Conservation (phyloP, 345 rosid species). For the Psidium friedrichsthalianum region DNA sequence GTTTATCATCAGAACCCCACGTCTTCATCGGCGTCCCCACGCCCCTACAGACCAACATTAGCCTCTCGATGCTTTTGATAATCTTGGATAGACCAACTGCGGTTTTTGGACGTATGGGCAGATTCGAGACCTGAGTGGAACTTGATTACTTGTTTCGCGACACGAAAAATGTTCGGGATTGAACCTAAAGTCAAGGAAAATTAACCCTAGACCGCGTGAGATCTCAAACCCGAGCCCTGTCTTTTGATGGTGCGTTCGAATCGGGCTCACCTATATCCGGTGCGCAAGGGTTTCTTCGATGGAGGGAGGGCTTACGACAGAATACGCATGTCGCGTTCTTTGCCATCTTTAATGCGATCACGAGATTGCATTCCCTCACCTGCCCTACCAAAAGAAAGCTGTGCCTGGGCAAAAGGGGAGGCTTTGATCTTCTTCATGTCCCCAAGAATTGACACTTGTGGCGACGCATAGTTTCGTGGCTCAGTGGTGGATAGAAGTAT, state of each 20-base stretch:
- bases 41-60: not conserved
- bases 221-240: fast-evolving
- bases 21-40: not conserved
- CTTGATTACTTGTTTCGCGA: not conserved
- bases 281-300: not conserved
- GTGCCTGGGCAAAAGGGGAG: not conserved
- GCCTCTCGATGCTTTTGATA: not conserved
- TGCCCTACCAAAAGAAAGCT: not conserved
- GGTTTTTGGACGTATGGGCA: not conserved
- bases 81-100: not conserved
- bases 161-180: not conserved
- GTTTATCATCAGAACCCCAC: not conserved
- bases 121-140: too few species aligned
- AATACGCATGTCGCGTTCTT: slow-evolving; percentile 1
- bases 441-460: not conserved
- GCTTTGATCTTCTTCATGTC: not conserved
- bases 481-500: not conserved
- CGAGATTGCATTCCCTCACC: not conserved
- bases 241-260: fast-evolving
- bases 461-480: not conserved
- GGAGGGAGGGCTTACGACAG: not conserved
- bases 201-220: not conserved
- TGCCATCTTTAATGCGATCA: not conserved
- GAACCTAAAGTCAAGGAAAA: not conserved
- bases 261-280: not conserved